Evolutionary conservation across 257 asterid genomes (phyloP).

Genomic region (Capsicum baccatum): DNA sequence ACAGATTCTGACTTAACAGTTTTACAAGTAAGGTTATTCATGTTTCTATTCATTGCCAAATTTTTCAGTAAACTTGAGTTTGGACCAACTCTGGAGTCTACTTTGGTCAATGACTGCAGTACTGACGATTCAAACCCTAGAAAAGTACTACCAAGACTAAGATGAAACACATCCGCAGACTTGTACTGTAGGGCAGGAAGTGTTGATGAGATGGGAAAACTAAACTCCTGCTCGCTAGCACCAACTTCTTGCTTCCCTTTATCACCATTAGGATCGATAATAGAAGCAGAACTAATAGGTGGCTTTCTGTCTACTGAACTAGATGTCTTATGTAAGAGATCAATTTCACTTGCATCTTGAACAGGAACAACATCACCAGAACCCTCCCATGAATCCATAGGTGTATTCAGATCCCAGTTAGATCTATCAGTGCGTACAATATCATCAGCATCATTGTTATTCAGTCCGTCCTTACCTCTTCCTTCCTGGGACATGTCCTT

Average conservation of each 20-base stretch:
- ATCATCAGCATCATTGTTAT: constrained; percentile 33
- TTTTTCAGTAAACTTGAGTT: constrained; percentile 37
- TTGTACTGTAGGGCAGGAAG: constrained; percentile 37
- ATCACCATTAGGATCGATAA: constrained; percentile 35
- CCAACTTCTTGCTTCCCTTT: constrained; percentile 52
- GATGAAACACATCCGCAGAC: constrained; percentile 59
- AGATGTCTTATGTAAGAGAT: constrained; percentile 36
- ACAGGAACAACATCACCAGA: constrained; percentile 45
- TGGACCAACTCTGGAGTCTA: constrained; percentile 32
- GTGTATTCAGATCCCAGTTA: constrained; percentile 84
- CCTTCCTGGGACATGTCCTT: constrained; percentile 35
- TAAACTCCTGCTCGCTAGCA: constrained; percentile 38
- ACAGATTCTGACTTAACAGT: constrained; percentile 65
- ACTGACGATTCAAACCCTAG: constrained; percentile 36
- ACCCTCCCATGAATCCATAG: constrained; percentile 85
- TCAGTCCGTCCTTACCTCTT: constrained; percentile 33
- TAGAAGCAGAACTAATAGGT: constrained; percentile 34
- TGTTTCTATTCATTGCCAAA: constrained; percentile 34
- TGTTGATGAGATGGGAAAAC: constrained; percentile 36
- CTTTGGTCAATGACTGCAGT: constrained; percentile 38
- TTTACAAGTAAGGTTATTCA: constrained; percentile 37
- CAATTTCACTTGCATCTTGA: constrained; percentile 36
- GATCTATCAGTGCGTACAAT: constrained; percentile 51
- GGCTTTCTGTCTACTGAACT: constrained; percentile 35
- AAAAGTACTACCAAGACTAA: constrained; percentile 59